These are phyloP conservation scores for Tirmania nivea DNA, from an alignment of 495 filamentous ascomycete species.

Conservation along the genomic window DNA sequence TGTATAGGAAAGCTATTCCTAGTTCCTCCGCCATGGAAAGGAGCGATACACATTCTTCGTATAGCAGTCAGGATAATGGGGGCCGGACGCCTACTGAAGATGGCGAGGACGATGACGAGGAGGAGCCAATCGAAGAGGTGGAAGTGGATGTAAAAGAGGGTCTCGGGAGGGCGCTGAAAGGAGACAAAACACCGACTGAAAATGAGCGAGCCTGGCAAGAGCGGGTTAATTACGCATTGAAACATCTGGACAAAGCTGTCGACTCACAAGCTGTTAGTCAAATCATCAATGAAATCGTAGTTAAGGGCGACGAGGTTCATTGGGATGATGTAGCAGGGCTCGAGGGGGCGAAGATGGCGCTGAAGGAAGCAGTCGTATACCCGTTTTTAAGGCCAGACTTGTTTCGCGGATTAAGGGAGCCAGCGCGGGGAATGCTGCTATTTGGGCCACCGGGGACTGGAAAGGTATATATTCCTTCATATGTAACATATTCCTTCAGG, in stretches of 20 bases:
- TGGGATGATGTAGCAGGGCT: slow-evolving; percentile 91
- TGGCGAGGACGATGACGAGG: not conserved
- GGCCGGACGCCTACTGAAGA: not conserved
- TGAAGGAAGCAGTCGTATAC: slow-evolving; percentile 95
- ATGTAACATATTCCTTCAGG: not conserved
- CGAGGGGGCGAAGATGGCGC: slow-evolving; percentile 68
- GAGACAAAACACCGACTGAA: too few species aligned
- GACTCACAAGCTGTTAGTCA: slow-evolving; percentile 67
- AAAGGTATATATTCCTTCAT: not conserved
- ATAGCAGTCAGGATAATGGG: too few species aligned
- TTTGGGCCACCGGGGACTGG: slow-evolving; percentile 94
- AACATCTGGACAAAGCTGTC: slow-evolving; percentile 55
- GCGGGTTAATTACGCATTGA: slow-evolving; percentile 40
- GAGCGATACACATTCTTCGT: too few species aligned
- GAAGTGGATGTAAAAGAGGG: not conserved
- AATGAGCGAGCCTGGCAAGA: slow-evolving; percentile 23
- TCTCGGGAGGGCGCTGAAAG: too few species aligned
- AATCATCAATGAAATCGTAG: slow-evolving; percentile 89
- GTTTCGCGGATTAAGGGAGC: slow-evolving; percentile 86
- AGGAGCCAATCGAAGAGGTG: not conserved
- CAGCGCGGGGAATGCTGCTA: slow-evolving; percentile 82
- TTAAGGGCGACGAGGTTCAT: slow-evolving; percentile 81
- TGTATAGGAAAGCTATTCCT: too few species aligned
- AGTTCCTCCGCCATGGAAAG: too few species aligned
- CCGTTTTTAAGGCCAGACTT: slow-evolving; percentile 90